phyloP scores from a whole-genome alignment of 495 filamentous ascomycete genomes.

The Cercophora samala region DNA sequence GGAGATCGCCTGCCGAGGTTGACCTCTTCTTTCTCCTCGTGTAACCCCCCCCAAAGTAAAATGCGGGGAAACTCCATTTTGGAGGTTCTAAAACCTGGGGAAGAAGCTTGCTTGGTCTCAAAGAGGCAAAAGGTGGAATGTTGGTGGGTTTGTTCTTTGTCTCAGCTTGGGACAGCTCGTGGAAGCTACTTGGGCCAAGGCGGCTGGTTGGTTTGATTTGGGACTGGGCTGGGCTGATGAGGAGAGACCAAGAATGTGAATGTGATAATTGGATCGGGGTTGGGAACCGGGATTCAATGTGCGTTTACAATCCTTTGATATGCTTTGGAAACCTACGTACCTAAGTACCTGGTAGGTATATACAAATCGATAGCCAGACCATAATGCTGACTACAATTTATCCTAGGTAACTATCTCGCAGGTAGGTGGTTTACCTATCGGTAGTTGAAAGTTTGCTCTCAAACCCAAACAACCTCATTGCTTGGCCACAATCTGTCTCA shows the following conservation, averaged over 20 bases:
- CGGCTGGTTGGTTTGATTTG: too few species aligned
- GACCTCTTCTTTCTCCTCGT: neutral
- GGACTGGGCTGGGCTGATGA: too few species aligned
- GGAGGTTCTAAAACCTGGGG: neutral
- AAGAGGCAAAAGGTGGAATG: neutral
- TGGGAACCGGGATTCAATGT: neutral
- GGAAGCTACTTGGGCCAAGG: conserved; percentile 9
- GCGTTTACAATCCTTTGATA: neutral
- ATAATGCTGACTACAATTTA: neutral
- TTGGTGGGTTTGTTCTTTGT: neutral
- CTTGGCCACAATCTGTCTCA: conserved; percentile 23
- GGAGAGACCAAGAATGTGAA: neutral
- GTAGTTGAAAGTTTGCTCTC: neutral
- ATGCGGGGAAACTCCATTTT: neutral
- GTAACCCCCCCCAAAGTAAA: neutral
- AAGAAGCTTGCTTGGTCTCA: neutral
- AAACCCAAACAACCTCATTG: conserved; percentile 7
- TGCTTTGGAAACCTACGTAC: neutral
- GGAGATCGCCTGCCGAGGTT: neutral
- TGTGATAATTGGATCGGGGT: neutral
- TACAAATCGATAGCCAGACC: neutral
- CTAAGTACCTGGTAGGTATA: too few species aligned
- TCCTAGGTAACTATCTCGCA: neutral
- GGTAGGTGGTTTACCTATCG: neutral
- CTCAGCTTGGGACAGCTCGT: neutral